A percentile compares a stretch with the other conserved stretches of the same genome.
Conservation (phyloP, 2,329 filamentous ascomycete species). For the Fusarium continuum region DNA sequence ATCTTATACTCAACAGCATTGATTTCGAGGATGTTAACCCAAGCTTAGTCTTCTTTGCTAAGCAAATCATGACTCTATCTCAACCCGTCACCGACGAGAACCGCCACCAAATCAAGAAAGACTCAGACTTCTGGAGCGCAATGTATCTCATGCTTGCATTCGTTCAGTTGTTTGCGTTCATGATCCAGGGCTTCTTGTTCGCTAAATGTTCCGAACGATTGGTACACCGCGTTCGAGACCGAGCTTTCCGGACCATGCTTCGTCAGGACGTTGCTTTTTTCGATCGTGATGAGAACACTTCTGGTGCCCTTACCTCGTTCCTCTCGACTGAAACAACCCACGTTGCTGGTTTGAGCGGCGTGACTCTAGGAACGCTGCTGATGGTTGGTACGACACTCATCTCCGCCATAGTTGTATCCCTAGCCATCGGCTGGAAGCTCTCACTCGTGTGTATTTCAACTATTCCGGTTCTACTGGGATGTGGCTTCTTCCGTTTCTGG, state of each 20-base stretch:
- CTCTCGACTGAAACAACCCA: slow-evolving; percentile 90
- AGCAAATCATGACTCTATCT: slow-evolving; percentile 79
- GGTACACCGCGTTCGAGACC: slow-evolving; percentile 82
- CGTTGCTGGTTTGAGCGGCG: slow-evolving; percentile 85
- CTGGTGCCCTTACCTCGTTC: slow-evolving; percentile 88
- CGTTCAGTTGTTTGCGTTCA: slow-evolving; percentile 75
- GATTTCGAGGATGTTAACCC: background rate
- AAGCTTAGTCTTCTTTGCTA: slow-evolving; percentile 84
- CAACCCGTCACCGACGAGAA: slow-evolving; percentile 58
- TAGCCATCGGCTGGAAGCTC: slow-evolving; percentile 88
- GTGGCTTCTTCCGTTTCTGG: slow-evolving; percentile 89
- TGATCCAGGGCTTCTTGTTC: slow-evolving; percentile 76
- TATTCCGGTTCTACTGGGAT: slow-evolving; percentile 79
- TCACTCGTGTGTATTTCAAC: slow-evolving; percentile 83
- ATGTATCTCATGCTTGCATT: slow-evolving; percentile 90
- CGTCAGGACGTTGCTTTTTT: slow-evolving; percentile 95
- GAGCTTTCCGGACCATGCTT: slow-evolving; percentile 85
- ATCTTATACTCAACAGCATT: background rate
- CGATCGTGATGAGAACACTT: slow-evolving; percentile 87
- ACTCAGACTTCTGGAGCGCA: slow-evolving; percentile 85
- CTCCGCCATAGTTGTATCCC: slow-evolving; percentile 73
- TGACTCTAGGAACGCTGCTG: slow-evolving; percentile 85
- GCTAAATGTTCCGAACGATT: slow-evolving; percentile 88
- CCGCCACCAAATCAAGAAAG: slow-evolving; percentile 67
- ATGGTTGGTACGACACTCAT: slow-evolving; percentile 83